Percentiles rank a stretch among this genome's conserved stretches.
These are phyloP conservation scores for Stygiomarasmius scandens DNA, from an alignment of 1,284 basidiomycete species.

Conservation along the genomic window DNA sequence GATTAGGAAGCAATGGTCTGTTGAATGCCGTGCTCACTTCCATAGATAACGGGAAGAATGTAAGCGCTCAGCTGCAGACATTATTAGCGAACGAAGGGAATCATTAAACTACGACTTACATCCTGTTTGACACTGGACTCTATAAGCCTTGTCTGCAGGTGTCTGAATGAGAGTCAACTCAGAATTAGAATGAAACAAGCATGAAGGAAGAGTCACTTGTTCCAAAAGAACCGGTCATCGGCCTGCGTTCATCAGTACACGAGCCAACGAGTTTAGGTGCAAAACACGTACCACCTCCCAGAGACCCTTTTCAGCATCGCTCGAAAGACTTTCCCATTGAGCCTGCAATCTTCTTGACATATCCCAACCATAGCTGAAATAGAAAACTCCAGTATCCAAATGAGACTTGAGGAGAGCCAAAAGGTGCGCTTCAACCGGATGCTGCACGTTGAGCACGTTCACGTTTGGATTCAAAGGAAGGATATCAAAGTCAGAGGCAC, in stretches of 20 bases:
- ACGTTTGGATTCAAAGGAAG: conserved; percentile 79
- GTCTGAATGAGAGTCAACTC: conserved; percentile 41
- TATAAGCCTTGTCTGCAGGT: conserved; percentile 73
- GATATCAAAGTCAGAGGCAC: conserved; percentile 90
- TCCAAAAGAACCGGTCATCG: conserved; percentile 99
- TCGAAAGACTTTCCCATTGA: conserved; percentile 65
- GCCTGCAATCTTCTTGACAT: conserved; percentile 87
- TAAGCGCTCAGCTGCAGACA: conserved; percentile 73
- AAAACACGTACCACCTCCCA: conserved; percentile 69
- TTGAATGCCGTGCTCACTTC: conserved; percentile 59
- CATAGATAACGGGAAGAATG: conserved; percentile 91
- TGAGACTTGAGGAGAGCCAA: conserved; percentile 88
- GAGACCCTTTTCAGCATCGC: conserved; percentile 56
- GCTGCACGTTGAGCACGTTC: conserved; percentile 67
- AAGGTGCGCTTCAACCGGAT: conserved; percentile 88
- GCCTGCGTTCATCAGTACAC: conserved; percentile 46
- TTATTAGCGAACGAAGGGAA: conserved; percentile 10
- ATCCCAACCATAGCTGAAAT: conserved; percentile 93
- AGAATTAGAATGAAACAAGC: conserved; percentile 6
- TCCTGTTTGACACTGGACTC: conserved; percentile 64
- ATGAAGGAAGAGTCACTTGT: conserved; percentile 61
- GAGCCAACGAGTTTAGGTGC: conserved; percentile 19
- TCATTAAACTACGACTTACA: conserved; percentile 46
- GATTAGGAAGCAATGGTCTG: conserved; percentile 15
- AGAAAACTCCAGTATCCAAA: conserved; percentile 77